phyloP scores from a whole-genome alignment of 176 grass and related monocot genomes.

The Oryza australiensis region DNA sequence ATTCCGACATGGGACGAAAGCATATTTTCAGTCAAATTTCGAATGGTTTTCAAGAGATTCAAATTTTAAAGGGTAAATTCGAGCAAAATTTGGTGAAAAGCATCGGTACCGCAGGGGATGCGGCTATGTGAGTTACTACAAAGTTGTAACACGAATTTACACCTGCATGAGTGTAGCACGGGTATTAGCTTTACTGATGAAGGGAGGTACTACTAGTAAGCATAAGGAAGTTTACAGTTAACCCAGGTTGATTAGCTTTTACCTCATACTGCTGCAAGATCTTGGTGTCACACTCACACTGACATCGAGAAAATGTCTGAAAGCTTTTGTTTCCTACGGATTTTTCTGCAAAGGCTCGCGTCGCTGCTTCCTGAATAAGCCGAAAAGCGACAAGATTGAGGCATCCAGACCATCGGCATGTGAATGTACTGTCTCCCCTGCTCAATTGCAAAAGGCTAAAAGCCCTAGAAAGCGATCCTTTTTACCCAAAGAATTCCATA shows the following conservation, averaged over 20 bases:
- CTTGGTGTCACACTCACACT: not conserved
- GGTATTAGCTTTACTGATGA: not conserved
- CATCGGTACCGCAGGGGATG: no score
- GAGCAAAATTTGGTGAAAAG: no score
- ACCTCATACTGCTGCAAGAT: slow-evolving; percentile 13
- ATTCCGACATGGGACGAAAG: no score
- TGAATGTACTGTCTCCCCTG: slow-evolving; percentile 29
- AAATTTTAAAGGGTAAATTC: no score
- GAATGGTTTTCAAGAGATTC: no score
- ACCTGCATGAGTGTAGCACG: not conserved
- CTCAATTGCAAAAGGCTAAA: not conserved
- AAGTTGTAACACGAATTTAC: not conserved
- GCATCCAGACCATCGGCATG: slow-evolving; percentile 19
- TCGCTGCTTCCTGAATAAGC: slow-evolving; percentile 4
- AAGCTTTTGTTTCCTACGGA: not conserved
- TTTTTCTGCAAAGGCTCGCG: slow-evolving; percentile 7
- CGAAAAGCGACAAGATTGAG: slow-evolving; percentile 41
- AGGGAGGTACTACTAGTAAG: not conserved
- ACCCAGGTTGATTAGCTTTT: not conserved
- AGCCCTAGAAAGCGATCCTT: slow-evolving; percentile 9
- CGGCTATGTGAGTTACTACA: no score
- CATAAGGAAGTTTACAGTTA: not conserved
- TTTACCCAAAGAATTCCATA: slow-evolving; percentile 2
- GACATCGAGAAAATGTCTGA: slow-evolving; percentile 26
- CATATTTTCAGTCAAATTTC: no score